Base-by-base conservation (phyloP, 495 filamentous ascomycete genomes). In the Thermothielavioides terrestris region DNA sequence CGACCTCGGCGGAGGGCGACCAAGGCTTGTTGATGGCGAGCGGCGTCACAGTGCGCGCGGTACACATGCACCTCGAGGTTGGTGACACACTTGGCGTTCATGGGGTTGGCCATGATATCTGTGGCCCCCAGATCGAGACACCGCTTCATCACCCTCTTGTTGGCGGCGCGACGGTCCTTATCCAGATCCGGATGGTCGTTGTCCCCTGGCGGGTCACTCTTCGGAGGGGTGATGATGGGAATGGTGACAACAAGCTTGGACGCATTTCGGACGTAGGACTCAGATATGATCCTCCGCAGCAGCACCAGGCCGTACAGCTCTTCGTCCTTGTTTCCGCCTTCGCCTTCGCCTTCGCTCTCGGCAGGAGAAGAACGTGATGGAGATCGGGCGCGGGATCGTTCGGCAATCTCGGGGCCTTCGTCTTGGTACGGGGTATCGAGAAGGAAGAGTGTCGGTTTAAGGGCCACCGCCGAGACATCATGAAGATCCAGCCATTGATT, bases 111-210 rank as follows among this genome's bases (percentile, higher is more conserved):
- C 49, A 95, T 68, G 50, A 95, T 86, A 70, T 95, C 91, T 17
- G 85, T 71, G 10, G 91, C 91, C 39, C 91, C 91, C 20, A 80
- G 79, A 60, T 95, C 88, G 11, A 97, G 67, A 65, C 85, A 92
- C 54, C 73, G 77, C 46, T 83, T 75, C 37, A 73, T 61, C 43
- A 74, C 67, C 47, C 59, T 55, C 53, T 72, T 61, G 63, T 73
- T 66, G 60, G 72, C 58, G 38, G 66, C 36, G 30, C 50, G 27
- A 11, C 50, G 48, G 56, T 46, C 34, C 48, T 56, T 26, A 7
- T 44, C 22, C 17, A 49, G 37, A 20, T 27, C 32, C 20, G 50
- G 46, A 36, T 54, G 28, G 53, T 45, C 55, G 44, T 60, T 52
- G 23, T 56, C 53, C 15, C 50, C 38, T 10, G 57, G 42, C n/a